Evolutionary conservation across 768 basidiomycete species (phyloP), one percentile per base, ranked within the genome.

Genomic region (Tephrocybe sp.): DNA sequence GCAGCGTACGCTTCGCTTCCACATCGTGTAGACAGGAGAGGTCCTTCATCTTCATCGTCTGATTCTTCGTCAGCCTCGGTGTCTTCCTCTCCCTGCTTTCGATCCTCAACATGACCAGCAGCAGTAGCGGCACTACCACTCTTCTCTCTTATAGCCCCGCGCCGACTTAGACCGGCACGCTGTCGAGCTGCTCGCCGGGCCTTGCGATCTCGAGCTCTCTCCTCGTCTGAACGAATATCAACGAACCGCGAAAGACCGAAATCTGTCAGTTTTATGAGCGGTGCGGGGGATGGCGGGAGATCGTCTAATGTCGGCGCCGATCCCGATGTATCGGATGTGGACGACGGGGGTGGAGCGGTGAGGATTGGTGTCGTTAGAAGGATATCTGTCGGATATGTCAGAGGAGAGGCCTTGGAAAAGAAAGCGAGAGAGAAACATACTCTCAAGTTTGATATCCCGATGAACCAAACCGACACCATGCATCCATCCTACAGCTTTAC

Each of bases 241-340:
- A 93, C 83, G 66, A 91, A 91, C 22, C 91, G 77, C 13, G 90
- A 83, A n/a, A 95, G 79, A 6, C 92, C 91, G 60, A 94, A 95
- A 63, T 95, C 92, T 36, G 88, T 87, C 8, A 94, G 73, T 62
- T 92, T 91, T 67, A 94, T 72, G 5, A 93, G 73, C 1, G 88
- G 83, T 0, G 72, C 55, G 0, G 79, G 70, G 1, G 75, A 64
- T 1, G 66, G 52, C 10, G 74, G 72, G 3, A 71, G 66, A 2
- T 69, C 67, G 0, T 51, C 53, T 8, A 66, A 57, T 1, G 62
- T 64, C 1, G 70, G 71, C 0, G 57, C 54, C 1, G 66, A 50
- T 0, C 65, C 61, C n/a, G n/a, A n/a, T n/a, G n/a, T n/a, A n/a
- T n/a, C n/a, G n/a, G n/a, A n/a, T n/a, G n/a, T n/a, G n/a, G 11